phyloP scores from a whole-genome alignment of 148 eudicot species.

The Bassia scoparia region DNA sequence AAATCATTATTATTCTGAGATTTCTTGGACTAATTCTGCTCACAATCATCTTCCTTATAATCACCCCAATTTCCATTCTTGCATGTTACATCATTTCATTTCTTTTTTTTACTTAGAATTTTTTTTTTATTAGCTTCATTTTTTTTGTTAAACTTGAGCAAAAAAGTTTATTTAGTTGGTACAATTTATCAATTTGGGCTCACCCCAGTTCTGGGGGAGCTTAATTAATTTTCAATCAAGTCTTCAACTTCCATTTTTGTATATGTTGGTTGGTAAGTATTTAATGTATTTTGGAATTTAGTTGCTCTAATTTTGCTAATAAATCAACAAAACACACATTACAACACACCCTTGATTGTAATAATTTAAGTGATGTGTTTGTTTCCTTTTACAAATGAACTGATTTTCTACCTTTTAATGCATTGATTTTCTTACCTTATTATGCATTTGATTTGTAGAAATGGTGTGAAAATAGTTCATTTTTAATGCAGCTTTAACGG shows the following conservation, averaged over 20 bases:
- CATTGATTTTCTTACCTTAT: slow-evolving; percentile 2
- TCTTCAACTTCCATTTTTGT: slow-evolving; percentile 22
- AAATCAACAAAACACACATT: neutral
- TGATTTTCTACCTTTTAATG: neutral
- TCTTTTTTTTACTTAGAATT: neutral
- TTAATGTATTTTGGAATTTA: neutral
- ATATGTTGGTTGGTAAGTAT: slow-evolving; percentile 5
- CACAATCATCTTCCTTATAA: neutral
- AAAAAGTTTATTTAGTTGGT: neutral
- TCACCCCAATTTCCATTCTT: neutral
- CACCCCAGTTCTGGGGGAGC: slow-evolving; percentile 37
- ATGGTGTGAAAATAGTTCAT: neutral
- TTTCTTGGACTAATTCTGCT: neutral
- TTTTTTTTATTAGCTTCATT: neutral
- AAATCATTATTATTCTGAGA: too few relatives aligned
- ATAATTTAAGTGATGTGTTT: neutral
- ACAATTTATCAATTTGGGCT: neutral
- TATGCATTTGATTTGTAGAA: neutral
- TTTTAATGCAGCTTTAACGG: neutral
- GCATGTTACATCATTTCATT: neutral
- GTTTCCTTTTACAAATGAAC: neutral
- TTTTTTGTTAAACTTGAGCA: neutral
- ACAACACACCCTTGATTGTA: neutral
- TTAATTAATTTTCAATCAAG: neutral
- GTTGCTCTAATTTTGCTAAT: neutral